Conservation (phyloP, 2,329 filamentous ascomycete species). For the Cladophialophora carrionii region DNA sequence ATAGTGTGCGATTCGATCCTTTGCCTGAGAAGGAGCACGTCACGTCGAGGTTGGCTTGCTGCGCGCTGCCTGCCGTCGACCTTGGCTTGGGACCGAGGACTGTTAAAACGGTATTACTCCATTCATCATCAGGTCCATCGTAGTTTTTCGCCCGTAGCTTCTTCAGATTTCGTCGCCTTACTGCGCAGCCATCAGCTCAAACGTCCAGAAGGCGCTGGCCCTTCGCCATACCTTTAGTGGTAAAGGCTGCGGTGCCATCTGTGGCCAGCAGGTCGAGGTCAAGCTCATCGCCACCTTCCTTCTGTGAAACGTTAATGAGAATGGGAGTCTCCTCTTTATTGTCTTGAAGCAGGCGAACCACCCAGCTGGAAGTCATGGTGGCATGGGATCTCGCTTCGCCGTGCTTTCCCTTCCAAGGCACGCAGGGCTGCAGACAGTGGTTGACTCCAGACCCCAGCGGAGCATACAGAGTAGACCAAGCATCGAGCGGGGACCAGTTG, state of each 20-base stretch:
- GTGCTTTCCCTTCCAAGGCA: background rate
- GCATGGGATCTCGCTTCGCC: background rate
- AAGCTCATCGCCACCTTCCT: slow-evolving; percentile 42
- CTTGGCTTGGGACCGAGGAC: slow-evolving; percentile 39
- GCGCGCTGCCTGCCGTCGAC: slow-evolving; percentile 7
- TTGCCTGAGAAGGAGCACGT: slow-evolving; percentile 31
- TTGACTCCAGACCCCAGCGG: slow-evolving; percentile 5
- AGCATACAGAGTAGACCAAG: slow-evolving; percentile 13
- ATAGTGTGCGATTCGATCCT: slow-evolving; percentile 42
- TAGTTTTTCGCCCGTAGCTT: slow-evolving; percentile 50
- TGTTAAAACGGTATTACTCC: slow-evolving; percentile 45
- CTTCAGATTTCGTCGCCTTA: slow-evolving; percentile 45
- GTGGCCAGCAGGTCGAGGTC: slow-evolving; percentile 62
- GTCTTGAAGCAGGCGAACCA: slow-evolving; percentile 28
- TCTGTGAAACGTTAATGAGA: slow-evolving; percentile 54
- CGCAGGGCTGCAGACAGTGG: background rate
- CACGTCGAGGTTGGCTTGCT: slow-evolving; percentile 31
- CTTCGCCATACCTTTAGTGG: slow-evolving; percentile 47
- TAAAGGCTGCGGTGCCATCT: slow-evolving; percentile 61
- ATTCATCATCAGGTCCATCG: slow-evolving; percentile 50
- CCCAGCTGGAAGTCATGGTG: slow-evolving; percentile 25
- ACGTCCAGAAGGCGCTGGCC: background rate
- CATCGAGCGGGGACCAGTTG: slow-evolving; percentile 3
- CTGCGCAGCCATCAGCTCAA: slow-evolving; percentile 38
- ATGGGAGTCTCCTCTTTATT: slow-evolving; percentile 41